Percentiles rank a stretch among this genome's conserved stretches.
These are phyloP conservation scores for Angophora floribunda DNA, from an alignment of 345 rosid genomes.

Conservation along the genomic window DNA sequence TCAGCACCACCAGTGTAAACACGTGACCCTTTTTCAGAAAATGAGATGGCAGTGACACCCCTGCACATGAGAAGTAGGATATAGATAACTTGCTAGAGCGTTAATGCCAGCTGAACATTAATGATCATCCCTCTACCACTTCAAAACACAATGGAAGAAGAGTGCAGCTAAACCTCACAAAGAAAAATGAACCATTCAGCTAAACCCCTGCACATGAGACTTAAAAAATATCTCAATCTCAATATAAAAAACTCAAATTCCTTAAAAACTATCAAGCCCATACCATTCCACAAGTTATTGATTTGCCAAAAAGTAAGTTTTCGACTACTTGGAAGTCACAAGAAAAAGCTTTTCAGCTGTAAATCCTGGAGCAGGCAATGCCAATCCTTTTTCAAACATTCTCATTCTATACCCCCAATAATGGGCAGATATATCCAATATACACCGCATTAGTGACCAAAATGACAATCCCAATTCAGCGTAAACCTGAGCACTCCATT, in stretches of 20 bases:
- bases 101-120: neutral
- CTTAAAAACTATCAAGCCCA: neutral
- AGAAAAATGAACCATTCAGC: neutral
- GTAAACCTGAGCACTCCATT: neutral
- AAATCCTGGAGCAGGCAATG: neutral
- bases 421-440: neutral
- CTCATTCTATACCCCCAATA: neutral
- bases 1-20: conserved; percentile 80
- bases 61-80: conserved; percentile 28
- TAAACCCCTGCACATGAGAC: neutral
- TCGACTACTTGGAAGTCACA: neutral
- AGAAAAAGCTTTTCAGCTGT: neutral
- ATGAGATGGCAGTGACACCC: conserved; percentile 81
- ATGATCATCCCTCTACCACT: neutral
- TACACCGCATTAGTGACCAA: neutral
- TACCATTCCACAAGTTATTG: neutral
- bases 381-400: neutral
- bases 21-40: conserved; percentile 42
- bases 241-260: neutral
- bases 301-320: neutral
- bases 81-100: neutral
- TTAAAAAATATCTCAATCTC: neutral
- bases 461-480: neutral
- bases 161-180: neutral
- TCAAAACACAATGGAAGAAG: neutral